Evolutionary conservation across 2,329 filamentous ascomycete species (phyloP).

Genomic region (Trichoderma sp.): DNA sequence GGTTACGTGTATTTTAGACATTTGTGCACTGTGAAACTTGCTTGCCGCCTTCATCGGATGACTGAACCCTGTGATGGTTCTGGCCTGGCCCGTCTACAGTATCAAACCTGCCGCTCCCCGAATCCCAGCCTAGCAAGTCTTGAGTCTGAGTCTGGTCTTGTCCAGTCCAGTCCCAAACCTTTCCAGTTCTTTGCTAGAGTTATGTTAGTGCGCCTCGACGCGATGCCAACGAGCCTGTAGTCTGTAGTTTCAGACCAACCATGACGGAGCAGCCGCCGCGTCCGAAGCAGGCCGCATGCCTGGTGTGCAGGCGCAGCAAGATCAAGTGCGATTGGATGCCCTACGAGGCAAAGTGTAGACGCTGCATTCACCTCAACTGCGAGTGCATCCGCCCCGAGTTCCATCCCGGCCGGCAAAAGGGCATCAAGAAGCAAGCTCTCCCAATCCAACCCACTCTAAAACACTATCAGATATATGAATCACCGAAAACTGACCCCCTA

Average conservation of each 20-base stretch:
- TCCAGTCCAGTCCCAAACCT: background rate
- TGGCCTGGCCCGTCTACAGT: background rate
- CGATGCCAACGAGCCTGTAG: background rate
- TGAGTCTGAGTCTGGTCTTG: too few species aligned
- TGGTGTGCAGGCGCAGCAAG: slow-evolving; percentile 65
- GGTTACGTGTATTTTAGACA: background rate
- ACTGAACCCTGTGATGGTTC: background rate
- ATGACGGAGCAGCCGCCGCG: slow-evolving; percentile 30
- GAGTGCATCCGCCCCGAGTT: slow-evolving; percentile 71
- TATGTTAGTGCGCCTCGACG: slow-evolving; percentile 3
- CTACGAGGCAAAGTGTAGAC: slow-evolving; percentile 54
- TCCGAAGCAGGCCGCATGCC: slow-evolving; percentile 52
- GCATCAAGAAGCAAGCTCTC: slow-evolving; percentile 66
- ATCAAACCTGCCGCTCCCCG: slow-evolving; percentile 14
- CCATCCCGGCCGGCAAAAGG: slow-evolving; percentile 70
- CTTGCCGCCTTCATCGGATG: background rate
- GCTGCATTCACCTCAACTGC: slow-evolving; percentile 54
- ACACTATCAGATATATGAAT: background rate
- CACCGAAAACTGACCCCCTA: background rate
- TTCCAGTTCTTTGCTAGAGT: background rate
- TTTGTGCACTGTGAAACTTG: slow-evolving; percentile 1
- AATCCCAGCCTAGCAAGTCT: background rate
- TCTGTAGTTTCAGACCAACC: slow-evolving; percentile 11
- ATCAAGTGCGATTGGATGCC: slow-evolving; percentile 61
- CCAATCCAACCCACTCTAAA: background rate